Evolutionary conservation across 2,329 filamentous ascomycete species (phyloP).

Genomic region (Scopulariopsis brevicaulis): DNA sequence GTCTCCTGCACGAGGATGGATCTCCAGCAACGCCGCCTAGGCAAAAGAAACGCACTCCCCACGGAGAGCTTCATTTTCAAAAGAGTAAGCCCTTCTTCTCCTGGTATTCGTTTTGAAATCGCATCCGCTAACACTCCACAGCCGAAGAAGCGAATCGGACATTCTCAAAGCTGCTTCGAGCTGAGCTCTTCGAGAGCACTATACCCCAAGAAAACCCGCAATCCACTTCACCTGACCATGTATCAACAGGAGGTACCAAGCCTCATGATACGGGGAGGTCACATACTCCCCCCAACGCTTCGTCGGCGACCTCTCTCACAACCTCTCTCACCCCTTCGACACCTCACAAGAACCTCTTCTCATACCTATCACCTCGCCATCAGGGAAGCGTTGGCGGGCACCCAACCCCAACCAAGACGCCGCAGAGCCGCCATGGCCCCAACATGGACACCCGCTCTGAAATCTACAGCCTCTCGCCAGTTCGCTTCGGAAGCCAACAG

Average conservation of each 20-base stretch:
- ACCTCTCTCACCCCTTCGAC: constrained; percentile 81
- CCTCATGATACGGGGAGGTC: constrained; percentile 58
- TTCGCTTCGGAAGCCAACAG: constrained; percentile 83
- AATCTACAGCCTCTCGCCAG: constrained; percentile 89
- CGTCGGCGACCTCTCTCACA: constrained; percentile 49
- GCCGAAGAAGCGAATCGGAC: constrained; percentile 92
- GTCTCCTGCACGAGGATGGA: constrained; percentile 79
- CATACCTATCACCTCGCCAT: constrained; percentile 69
- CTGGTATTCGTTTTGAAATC: neutral
- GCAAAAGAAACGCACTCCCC: constrained; percentile 71
- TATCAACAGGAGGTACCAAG: constrained; percentile 36
- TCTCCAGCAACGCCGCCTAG: constrained; percentile 86
- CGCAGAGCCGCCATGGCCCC: constrained; percentile 74
- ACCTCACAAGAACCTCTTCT: constrained; percentile 94
- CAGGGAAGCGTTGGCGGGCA: constrained; percentile 64
- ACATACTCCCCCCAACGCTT: constrained; percentile 67
- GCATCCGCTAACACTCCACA: constrained; percentile 13
- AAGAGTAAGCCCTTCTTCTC: constrained; percentile 50
- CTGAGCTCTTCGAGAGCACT: constrained; percentile 84
- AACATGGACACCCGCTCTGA: constrained; percentile 86
- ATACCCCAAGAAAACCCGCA: constrained; percentile 70
- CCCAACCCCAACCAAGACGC: constrained; percentile 79
- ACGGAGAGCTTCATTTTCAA: constrained; percentile 89
- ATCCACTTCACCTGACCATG: constrained; percentile 47
- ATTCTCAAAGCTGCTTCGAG: constrained; percentile 76